Conservation (phyloP, 768 basidiomycete species). For the Mycena crocata region DNA sequence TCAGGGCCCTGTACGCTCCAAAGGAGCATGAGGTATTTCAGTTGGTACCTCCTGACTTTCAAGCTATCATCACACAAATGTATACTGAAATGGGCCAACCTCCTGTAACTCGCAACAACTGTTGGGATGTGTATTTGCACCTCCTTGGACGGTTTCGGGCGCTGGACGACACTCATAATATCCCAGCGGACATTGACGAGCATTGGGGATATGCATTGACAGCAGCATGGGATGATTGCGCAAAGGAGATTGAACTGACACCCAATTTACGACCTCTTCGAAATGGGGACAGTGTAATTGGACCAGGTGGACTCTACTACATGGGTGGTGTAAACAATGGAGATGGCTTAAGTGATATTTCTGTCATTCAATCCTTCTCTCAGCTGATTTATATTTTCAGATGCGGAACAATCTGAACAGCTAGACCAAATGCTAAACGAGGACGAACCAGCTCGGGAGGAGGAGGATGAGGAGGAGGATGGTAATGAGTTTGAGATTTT, state of each 20-base stretch:
- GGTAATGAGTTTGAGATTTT: too few species aligned
- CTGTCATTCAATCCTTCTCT: too few species aligned
- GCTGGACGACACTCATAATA: neutral
- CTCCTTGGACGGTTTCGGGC: neutral
- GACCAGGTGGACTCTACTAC: neutral
- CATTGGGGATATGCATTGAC: neutral
- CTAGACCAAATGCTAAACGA: too few species aligned
- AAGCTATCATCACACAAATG: neutral
- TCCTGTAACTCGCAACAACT: neutral
- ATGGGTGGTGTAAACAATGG: constrained; percentile 1
- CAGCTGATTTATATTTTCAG: too few species aligned
- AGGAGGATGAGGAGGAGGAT: too few species aligned
- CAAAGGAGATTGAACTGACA: neutral
- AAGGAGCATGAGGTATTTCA: neutral
- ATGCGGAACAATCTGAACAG: too few species aligned
- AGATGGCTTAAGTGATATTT: neutral
- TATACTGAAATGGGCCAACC: neutral
- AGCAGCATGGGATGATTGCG: neutral
- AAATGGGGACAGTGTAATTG: neutral
- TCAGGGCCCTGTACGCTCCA: neutral
- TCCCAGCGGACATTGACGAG: neutral
- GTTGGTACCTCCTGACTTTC: neutral
- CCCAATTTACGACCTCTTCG: neutral
- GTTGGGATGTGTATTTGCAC: neutral
- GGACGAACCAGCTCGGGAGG: too few species aligned